phyloP scores from a whole-genome alignment of 2,329 filamentous ascomycete species.

The Trichoderma semiorbis region DNA sequence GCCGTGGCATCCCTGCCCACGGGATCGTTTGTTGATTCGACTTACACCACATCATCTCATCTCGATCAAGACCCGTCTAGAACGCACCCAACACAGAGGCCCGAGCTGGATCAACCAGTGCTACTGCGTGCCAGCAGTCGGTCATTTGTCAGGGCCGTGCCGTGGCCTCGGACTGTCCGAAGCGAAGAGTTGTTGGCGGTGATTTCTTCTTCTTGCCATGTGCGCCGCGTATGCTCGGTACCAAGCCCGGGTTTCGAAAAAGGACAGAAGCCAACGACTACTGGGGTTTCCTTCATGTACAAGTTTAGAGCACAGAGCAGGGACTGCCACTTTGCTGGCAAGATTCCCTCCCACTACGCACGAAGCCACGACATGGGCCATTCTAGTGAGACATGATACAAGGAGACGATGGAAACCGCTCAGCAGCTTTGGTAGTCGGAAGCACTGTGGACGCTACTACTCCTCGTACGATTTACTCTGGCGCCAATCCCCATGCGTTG shows the following conservation, averaged over 20 bases:
- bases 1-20: background rate
- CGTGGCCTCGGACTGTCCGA: conserved; percentile 12
- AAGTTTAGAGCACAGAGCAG: conserved; percentile 7
- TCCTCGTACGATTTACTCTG: background rate
- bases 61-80: conserved; percentile 1
- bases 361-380: background rate
- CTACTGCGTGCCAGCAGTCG: background rate
- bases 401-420: background rate
- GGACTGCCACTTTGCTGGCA: conserved; percentile 1
- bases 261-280: background rate
- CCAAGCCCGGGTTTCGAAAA: background rate
- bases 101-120: background rate
- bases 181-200: background rate
- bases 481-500: background rate
- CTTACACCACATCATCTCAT: conserved; percentile 9
- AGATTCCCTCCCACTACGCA: background rate
- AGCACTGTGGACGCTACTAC: background rate
- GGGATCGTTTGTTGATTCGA: conserved; percentile 1
- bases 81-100: background rate
- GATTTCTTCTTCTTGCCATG: background rate
- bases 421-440: background rate
- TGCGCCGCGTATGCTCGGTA: background rate
- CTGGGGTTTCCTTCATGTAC: background rate
- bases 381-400: conserved; percentile 11
- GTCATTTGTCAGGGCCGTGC: background rate